Conservation (phyloP, 2,329 filamentous ascomycete species). For the Plenodomus lindquistii region DNA sequence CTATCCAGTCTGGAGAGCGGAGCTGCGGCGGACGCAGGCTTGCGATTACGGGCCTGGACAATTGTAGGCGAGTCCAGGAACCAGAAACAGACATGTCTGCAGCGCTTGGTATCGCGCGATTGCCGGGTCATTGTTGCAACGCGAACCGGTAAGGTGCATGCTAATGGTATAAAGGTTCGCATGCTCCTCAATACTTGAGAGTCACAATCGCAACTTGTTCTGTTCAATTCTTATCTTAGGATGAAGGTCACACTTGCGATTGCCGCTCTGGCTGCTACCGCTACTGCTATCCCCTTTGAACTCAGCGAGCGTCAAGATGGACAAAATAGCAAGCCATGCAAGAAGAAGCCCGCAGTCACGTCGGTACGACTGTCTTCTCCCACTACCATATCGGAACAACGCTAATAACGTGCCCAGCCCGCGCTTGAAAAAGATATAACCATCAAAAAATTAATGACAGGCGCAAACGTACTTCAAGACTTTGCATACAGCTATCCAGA, state of each 20-base stretch:
- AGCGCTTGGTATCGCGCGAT: not conserved
- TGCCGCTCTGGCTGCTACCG: constrained; percentile 23
- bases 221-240: constrained; percentile 7
- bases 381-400: not conserved
- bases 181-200: not conserved
- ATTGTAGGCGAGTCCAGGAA: too few species aligned
- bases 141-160: too few species aligned
- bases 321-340: constrained; percentile 10
- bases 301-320: constrained; percentile 12
- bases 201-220: too few species aligned
- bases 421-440: constrained; percentile 35
- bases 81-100: too few species aligned
- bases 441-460: constrained; percentile 29
- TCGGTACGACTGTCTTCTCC: constrained; percentile 15
- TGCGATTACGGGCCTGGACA: not conserved
- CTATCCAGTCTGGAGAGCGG: not conserved
- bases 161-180: constrained; percentile 1
- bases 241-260: constrained; percentile 30
- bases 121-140: too few species aligned
- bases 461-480: constrained; percentile 39
- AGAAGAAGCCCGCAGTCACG: constrained; percentile 24
- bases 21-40: not conserved
- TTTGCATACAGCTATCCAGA: constrained; percentile 44
- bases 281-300: constrained; percentile 16
- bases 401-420: constrained; percentile 22